Percentiles rank a stretch among this genome's conserved stretches.
Evolutionary conservation across 2,329 filamentous ascomycete genomes (phyloP).

Genomic region (Orbilia blumenaviensis): DNA sequence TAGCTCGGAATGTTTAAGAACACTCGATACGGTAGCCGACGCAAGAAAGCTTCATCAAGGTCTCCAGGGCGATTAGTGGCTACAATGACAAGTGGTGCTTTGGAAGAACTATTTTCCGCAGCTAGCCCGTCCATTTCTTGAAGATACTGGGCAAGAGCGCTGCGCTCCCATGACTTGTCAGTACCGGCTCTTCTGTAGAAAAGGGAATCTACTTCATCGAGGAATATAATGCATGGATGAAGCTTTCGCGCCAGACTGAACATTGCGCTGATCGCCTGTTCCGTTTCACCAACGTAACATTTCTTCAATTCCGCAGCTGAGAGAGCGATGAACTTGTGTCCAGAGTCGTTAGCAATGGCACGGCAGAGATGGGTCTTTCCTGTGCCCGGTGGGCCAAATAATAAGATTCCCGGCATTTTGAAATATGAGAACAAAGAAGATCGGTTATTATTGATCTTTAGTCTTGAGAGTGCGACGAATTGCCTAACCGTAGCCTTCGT

Average conservation of each 20-base stretch:
- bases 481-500: constrained; percentile 6
- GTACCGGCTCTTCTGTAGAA: constrained; percentile 16
- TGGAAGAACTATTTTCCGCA: constrained; percentile 1
- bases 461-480: neutral
- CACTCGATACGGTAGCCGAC: constrained; percentile 20
- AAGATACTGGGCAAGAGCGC: constrained; percentile 16
- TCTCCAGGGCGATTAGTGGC: constrained; percentile 30
- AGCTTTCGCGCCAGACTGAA: constrained; percentile 35
- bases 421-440: neutral
- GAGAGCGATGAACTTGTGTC: constrained; percentile 1
- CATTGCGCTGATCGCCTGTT: constrained; percentile 21
- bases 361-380: constrained; percentile 44
- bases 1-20: constrained; percentile 6
- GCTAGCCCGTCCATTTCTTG: constrained; percentile 32
- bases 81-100: constrained; percentile 34
- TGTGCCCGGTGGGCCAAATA: constrained; percentile 35
- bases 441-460: neutral
- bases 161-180: constrained; percentile 28
- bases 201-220: constrained; percentile 40
- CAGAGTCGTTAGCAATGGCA: constrained; percentile 20
- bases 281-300: constrained; percentile 13
- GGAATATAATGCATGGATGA: constrained; percentile 32
- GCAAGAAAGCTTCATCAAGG: constrained; percentile 35
- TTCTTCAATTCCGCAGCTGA: constrained; percentile 24
- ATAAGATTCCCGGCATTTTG: constrained; percentile 9